These are phyloP conservation scores for Alternaria gansuensis DNA, from an alignment of 2,329 filamentous ascomycete species.

Conservation along the genomic window DNA sequence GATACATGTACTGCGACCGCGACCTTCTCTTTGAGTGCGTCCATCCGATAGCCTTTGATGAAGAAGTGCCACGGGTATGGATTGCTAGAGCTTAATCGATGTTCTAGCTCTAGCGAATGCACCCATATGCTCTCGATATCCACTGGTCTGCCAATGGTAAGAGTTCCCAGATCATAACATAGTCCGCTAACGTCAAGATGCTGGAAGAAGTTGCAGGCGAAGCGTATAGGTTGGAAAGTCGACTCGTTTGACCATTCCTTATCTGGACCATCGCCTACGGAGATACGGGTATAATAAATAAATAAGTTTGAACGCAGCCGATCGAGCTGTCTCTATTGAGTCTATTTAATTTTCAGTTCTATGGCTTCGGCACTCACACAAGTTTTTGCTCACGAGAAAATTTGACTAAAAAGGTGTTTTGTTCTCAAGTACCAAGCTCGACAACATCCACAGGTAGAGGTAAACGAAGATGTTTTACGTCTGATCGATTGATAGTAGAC, in stretches of 20 bases:
- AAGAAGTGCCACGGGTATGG: slow-evolving; percentile 13
- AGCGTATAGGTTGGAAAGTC: neutral
- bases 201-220: neutral
- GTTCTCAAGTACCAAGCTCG: neutral
- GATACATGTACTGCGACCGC: slow-evolving; percentile 3
- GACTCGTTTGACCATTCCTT: neutral
- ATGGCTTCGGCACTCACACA: neutral
- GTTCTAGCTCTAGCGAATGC: neutral
- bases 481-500: neutral
- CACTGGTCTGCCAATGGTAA: neutral
- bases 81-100: neutral
- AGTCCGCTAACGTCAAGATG: neutral
- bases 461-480: neutral
- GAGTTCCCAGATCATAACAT: neutral
- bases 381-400: neutral
- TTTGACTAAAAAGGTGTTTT: neutral
- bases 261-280: neutral
- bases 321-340: neutral
- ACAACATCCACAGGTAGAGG: neutral
- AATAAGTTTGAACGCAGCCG: neutral
- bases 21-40: neutral
- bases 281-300: neutral
- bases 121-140: neutral
- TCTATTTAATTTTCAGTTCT: neutral
- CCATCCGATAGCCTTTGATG: slow-evolving; percentile 13